These are phyloP conservation scores for Ophiosphaerella narmari DNA, from an alignment of 2,329 filamentous ascomycete genomes.

Conservation along the genomic window DNA sequence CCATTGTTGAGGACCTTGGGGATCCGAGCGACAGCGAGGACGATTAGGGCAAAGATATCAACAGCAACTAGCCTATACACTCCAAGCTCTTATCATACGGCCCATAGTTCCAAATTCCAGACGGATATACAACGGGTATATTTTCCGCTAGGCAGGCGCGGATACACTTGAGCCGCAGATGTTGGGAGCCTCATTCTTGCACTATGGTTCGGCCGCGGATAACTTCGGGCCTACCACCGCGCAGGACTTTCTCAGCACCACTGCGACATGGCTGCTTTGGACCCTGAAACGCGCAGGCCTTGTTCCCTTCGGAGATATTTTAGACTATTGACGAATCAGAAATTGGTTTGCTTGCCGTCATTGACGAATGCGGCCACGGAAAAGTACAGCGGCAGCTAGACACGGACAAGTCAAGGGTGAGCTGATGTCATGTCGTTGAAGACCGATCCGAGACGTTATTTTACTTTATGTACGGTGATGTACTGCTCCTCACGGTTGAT, in stretches of 20 bases:
- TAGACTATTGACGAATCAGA: too few relatives aligned
- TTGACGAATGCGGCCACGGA: too few relatives aligned
- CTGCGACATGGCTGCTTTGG: not conserved
- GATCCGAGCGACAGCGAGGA: conserved; percentile 11
- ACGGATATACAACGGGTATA: conserved; percentile 2
- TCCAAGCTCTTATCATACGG: not conserved
- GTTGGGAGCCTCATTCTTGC: conserved; percentile 1
- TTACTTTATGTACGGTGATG: not conserved
- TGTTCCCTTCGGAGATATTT: too few relatives aligned
- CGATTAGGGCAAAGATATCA: not conserved
- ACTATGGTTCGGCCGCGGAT: conserved; percentile 21
- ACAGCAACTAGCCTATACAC: not conserved
- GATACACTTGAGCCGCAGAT: conserved; percentile 1
- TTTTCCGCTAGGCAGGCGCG: not conserved
- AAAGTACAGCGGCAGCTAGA: too few relatives aligned
- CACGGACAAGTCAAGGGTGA: too few relatives aligned
- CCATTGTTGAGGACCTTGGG: conserved; percentile 7
- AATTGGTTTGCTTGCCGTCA: too few relatives aligned
- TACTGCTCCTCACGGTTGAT: not conserved
- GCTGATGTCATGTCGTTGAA: not conserved
- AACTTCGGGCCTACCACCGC: conserved; percentile 2
- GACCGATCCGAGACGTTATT: not conserved
- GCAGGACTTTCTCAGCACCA: conserved; percentile 7
- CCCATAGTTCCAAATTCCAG: not conserved
- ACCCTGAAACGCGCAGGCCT: not conserved